Evolutionary conservation across 495 filamentous ascomycete species (phyloP).

Genomic region (Penicillium argentinense): DNA sequence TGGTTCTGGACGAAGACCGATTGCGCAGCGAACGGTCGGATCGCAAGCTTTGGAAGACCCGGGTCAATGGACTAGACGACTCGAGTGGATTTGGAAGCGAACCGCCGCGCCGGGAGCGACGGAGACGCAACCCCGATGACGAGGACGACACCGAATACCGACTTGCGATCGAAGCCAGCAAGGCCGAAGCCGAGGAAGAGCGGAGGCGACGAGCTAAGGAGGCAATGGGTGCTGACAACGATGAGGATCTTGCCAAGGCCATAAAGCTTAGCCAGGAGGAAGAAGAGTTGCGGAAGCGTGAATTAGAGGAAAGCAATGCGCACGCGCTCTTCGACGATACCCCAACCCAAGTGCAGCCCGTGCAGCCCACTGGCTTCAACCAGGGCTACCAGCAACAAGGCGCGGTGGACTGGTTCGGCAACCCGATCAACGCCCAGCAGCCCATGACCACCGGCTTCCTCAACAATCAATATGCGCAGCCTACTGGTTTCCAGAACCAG

Average conservation of each 20-base stretch:
- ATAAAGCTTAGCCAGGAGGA: constrained; percentile 96
- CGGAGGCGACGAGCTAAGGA: constrained; percentile 64
- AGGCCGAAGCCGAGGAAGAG: constrained; percentile 93
- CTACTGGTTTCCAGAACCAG: constrained; percentile 62
- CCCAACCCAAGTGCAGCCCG: constrained; percentile 68
- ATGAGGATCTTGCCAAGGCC: constrained; percentile 89
- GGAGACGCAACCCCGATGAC: constrained; percentile 53
- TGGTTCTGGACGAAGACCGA: constrained; percentile 93
- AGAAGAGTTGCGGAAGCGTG: constrained; percentile 80
- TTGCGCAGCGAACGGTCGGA: constrained; percentile 88
- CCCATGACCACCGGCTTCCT: constrained; percentile 81
- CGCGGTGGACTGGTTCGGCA: constrained; percentile 95
- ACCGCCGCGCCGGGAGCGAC: constrained; percentile 43
- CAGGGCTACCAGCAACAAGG: constrained; percentile 96
- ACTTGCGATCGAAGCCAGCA: constrained; percentile 94
- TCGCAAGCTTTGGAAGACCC: constrained; percentile 93
- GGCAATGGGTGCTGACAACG: constrained; percentile 52
- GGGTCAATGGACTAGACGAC: constrained; percentile 91
- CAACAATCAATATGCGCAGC: constrained; percentile 79
- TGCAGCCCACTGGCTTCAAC: constrained; percentile 86
- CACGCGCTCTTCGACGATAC: constrained; percentile 85
- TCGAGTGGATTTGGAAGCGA: constrained; percentile 37
- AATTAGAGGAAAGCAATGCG: constrained; percentile 88
- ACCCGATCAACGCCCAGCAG: constrained; percentile 75
- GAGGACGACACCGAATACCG: constrained; percentile 93